Evolutionary conservation across 1,139 yeast genomes (phyloP).

Genomic region (Candida frijolesensis): DNA sequence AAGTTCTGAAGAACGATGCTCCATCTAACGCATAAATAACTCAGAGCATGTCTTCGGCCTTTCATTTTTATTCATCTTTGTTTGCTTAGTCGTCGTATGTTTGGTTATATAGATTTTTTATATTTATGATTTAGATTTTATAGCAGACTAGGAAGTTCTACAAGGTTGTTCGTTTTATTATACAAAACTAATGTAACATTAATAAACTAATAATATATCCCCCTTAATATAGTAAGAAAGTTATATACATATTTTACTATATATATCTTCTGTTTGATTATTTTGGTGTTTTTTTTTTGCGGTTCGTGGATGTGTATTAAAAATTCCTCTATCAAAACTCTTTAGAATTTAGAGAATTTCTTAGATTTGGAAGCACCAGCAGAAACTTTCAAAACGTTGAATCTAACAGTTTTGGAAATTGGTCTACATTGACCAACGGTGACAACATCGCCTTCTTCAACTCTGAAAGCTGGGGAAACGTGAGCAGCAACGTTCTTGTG

Average conservation of each 20-base stretch:
- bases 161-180: not conserved
- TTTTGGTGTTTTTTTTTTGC: not conserved
- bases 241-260: conserved; percentile 11
- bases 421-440: conserved; percentile 99
- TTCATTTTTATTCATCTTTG: not conserved
- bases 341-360: conserved; percentile 93
- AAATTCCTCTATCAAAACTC: conserved; percentile 5
- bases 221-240: conserved; percentile 4
- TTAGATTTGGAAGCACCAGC: conserved; percentile 87
- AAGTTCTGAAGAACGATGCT: conserved; percentile 54
- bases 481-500: conserved; percentile 99
- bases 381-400: conserved; percentile 97
- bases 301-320: not conserved
- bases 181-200: conserved; percentile 4
- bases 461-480: conserved; percentile 99
- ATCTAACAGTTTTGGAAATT: conserved; percentile 98
- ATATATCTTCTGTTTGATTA: conserved; percentile 1
- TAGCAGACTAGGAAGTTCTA: not conserved
- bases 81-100: not conserved
- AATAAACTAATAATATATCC: conserved; percentile 7
- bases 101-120: not conserved
- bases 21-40: conserved; percentile 48
- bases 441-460: conserved; percentile 97
- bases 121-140: not conserved
- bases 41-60: too few relatives aligned